Evolutionary conservation across 1,139 yeast species (phyloP).

Genomic region (Nematodospora anomalae): DNA sequence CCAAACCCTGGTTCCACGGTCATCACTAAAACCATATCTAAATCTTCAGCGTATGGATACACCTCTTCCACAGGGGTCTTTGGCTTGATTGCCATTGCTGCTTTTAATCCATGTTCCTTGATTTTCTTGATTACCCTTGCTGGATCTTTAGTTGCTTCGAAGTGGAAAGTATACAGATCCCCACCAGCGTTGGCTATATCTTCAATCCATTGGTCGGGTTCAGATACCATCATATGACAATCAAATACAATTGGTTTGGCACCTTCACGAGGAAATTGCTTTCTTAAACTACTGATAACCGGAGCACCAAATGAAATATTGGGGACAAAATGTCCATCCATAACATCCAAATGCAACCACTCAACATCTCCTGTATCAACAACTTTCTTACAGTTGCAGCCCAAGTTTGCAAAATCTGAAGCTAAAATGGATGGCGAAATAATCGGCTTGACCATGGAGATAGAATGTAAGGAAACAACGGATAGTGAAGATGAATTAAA

Average conservation of each 20-base stretch:
- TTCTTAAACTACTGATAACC: constrained; percentile 75
- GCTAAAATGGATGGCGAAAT: constrained; percentile 97
- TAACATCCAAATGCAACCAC: constrained; percentile 96
- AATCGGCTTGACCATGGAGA: constrained; percentile 68
- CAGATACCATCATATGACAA: constrained; percentile 98
- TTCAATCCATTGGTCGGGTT: constrained; percentile 93
- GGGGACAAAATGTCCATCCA: constrained; percentile 99
- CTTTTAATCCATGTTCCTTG: constrained; percentile 80
- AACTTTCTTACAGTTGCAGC: constrained; percentile 82
- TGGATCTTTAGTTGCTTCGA: constrained; percentile 88
- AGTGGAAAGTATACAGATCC: constrained; percentile 94
- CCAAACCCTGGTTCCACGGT: constrained; percentile 99
- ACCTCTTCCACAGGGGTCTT: constrained; percentile 86
- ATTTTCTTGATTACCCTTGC: constrained; percentile 71
- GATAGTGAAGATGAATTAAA: too few species aligned
- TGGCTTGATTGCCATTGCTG: constrained; percentile 94
- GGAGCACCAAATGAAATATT: constrained; percentile 94
- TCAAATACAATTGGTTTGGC: constrained; percentile 72
- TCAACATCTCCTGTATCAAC: constrained; percentile 72
- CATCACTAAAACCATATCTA: constrained; percentile 95
- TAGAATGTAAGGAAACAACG: too few species aligned
- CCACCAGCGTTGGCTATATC: constrained; percentile 95
- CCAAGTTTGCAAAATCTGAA: constrained; percentile 88
- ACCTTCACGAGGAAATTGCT: constrained; percentile 62
- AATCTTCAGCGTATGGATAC: constrained; percentile 68